Percentiles rank a stretch among this genome's conserved stretches.
These are phyloP conservation scores for Hydrangea macrophylla DNA, from an alignment of 148 eudicot species.

Conservation along the genomic window DNA sequence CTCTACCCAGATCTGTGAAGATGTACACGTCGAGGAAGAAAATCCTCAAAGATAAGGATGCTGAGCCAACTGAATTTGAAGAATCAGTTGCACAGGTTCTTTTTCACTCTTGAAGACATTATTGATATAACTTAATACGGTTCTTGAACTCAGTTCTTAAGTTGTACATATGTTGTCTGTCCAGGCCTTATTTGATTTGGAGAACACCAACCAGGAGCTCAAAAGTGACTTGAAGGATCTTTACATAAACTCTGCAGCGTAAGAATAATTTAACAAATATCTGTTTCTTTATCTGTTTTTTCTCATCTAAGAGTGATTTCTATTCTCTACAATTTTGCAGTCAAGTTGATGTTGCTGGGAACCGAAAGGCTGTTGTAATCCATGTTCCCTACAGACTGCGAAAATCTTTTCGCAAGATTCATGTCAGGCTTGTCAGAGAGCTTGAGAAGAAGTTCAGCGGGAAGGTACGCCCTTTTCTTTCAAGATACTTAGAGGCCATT, in stretches of 20 bases:
- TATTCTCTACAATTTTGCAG: constrained; percentile 19
- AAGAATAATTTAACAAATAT: constrained; percentile 12
- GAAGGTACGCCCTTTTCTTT: constrained; percentile 24
- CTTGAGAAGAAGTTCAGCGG: constrained; percentile 61
- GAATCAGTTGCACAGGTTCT: constrained; percentile 48
- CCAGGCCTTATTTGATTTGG: constrained; percentile 46
- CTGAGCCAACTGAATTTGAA: constrained; percentile 41
- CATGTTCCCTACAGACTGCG: constrained; percentile 50
- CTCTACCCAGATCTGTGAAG: constrained; percentile 9
- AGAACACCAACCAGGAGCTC: constrained; percentile 35
- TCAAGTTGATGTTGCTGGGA: constrained; percentile 43
- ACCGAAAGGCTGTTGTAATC: constrained; percentile 45
- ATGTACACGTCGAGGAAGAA: constrained; percentile 47
- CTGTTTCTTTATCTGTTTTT: not conserved
- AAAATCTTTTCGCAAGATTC: constrained; percentile 42
- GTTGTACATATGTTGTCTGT: not conserved
- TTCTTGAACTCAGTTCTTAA: not conserved
- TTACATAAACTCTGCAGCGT: constrained; percentile 43
- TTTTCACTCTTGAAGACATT: not conserved
- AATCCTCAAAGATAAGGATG: constrained; percentile 48
- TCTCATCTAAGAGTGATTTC: not conserved
- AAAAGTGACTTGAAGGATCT: constrained; percentile 46
- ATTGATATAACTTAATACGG: no score
- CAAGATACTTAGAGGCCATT: not conserved
- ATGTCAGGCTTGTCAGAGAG: constrained; percentile 37